Conservation (phyloP, 768 basidiomycete genomes). For the Megacollybia marginata region DNA sequence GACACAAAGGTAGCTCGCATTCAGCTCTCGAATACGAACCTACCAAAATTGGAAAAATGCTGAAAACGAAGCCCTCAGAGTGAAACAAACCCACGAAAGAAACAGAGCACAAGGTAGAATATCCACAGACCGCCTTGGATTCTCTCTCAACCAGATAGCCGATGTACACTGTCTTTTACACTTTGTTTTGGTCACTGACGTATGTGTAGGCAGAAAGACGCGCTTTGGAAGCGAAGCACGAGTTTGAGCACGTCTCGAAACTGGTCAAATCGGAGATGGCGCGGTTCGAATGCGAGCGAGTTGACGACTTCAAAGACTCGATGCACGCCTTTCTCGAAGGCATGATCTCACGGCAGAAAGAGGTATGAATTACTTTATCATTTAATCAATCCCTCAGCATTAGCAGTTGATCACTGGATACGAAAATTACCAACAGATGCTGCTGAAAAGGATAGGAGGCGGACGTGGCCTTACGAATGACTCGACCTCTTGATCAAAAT, state of each 20-base stretch:
- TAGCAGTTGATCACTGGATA: conserved; percentile 64
- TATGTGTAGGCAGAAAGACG: conserved; percentile 72
- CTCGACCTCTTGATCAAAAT: no score
- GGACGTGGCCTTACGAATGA: conserved; percentile 2
- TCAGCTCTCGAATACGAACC: conserved; percentile 77
- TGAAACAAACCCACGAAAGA: conserved; percentile 74
- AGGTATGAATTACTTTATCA: conserved; percentile 34
- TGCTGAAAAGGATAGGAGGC: conserved; percentile 44
- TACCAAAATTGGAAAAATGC: conserved; percentile 77
- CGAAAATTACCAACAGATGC: conserved; percentile 74
- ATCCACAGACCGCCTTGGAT: conserved; percentile 60
- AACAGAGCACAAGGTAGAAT: conserved; percentile 71
- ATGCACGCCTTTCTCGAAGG: conserved; percentile 81
- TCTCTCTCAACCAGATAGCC: conserved; percentile 71
- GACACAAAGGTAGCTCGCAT: conserved; percentile 58
- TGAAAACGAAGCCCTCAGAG: conserved; percentile 67
- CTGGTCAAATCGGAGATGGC: conserved; percentile 85
- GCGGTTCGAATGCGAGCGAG: conserved; percentile 87
- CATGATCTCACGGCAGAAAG: conserved; percentile 80
- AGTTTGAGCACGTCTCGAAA: conserved; percentile 85
- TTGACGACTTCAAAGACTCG: conserved; percentile 86
- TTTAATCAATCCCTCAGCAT: background rate
- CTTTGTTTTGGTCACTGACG: conserved; percentile 1
- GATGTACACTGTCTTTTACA: conserved; percentile 44
- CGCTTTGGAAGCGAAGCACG: conserved; percentile 74